phyloP scores from a whole-genome alignment of 2,329 filamentous ascomycete species.

The Neoascochyta sp. region DNA sequence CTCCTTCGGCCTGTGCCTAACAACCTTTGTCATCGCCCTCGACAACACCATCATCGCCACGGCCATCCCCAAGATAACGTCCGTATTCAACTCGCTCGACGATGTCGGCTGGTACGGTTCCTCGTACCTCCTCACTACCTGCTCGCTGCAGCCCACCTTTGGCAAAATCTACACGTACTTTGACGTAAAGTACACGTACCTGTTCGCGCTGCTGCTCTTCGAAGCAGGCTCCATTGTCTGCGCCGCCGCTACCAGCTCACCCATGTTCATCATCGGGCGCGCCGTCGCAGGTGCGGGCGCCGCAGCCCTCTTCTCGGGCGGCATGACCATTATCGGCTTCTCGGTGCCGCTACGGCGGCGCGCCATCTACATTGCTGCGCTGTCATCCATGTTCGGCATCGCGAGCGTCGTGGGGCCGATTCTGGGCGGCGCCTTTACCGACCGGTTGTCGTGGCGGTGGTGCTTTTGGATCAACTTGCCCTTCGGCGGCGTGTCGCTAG shows the following conservation, averaged over 20 bases:
- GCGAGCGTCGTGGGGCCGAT: constrained; percentile 42
- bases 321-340: constrained; percentile 48
- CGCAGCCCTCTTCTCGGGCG: constrained; percentile 52
- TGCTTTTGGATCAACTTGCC: constrained; percentile 45
- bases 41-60: constrained; percentile 42
- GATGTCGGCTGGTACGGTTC: constrained; percentile 45
- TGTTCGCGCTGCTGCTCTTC: constrained; percentile 47
- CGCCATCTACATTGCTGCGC: constrained; percentile 40
- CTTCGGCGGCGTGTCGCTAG: constrained; percentile 41
- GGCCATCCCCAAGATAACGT: constrained; percentile 43
- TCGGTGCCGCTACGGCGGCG: constrained; percentile 43
- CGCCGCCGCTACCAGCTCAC: constrained; percentile 46
- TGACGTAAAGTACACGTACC: constrained; percentile 50
- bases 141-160: constrained; percentile 44
- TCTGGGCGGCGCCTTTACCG: constrained; percentile 43
- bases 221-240: constrained; percentile 55
- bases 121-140: constrained; percentile 46
- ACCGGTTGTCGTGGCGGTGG: constrained; percentile 40
- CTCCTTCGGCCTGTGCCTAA: constrained; percentile 33
- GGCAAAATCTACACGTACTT: constrained; percentile 61
- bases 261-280: constrained; percentile 55
- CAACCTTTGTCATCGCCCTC: constrained; percentile 38
- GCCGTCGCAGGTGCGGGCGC: constrained; percentile 53
- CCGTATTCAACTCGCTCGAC: constrained; percentile 39
- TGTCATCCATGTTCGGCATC: constrained; percentile 41